phyloP scores from a whole-genome alignment of 2,329 filamentous ascomycete genomes.

The Penicillium expansum region DNA sequence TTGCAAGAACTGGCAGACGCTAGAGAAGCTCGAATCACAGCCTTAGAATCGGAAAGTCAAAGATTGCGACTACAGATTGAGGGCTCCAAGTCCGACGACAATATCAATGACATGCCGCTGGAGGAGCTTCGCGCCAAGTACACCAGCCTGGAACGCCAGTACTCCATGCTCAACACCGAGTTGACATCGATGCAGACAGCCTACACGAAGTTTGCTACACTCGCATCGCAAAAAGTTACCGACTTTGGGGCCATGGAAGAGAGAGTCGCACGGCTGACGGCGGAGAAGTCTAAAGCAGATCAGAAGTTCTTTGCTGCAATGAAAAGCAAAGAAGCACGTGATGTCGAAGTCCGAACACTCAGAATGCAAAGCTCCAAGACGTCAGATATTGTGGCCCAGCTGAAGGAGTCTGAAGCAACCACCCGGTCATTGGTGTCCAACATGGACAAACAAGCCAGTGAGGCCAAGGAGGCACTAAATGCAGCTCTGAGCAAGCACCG shows the following conservation, averaged over 20 bases:
- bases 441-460: constrained; percentile 84
- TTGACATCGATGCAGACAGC: constrained; percentile 84
- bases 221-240: constrained; percentile 82
- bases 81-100: constrained; percentile 44
- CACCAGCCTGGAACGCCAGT: constrained; percentile 72
- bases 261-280: constrained; percentile 67
- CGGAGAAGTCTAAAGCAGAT: constrained; percentile 93
- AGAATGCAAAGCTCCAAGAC: constrained; percentile 83
- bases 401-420: constrained; percentile 84
- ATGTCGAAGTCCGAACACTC: constrained; percentile 74
- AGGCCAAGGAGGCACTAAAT: constrained; percentile 76
- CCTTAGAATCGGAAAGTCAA: constrained; percentile 78
- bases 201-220: constrained; percentile 80
- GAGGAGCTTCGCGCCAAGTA: constrained; percentile 75
- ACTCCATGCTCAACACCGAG: constrained; percentile 80
- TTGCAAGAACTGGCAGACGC: constrained; percentile 77
- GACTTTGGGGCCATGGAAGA: constrained; percentile 76
- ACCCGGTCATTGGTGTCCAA: constrained; percentile 74
- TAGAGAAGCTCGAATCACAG: constrained; percentile 74
- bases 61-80: constrained; percentile 61
- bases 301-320: constrained; percentile 97
- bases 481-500: constrained; percentile 69
- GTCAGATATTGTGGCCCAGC: constrained; percentile 85
- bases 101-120: constrained; percentile 58
- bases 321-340: constrained; percentile 85